Evolutionary conservation across 352 stramenopile genomes (phyloP).

Genomic region (Peronospora belbahrii): DNA sequence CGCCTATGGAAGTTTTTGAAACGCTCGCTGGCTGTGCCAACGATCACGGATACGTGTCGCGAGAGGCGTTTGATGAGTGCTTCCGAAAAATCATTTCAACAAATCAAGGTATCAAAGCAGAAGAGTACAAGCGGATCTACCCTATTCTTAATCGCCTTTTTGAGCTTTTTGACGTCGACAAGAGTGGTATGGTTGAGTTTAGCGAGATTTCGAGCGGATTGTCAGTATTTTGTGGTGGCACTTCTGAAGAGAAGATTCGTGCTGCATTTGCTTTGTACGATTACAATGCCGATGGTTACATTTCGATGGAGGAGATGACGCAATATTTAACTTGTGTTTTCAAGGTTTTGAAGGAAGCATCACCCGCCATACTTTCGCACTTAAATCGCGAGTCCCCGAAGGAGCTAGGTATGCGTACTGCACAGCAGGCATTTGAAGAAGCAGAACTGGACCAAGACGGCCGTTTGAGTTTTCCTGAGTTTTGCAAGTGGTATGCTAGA

Average conservation of each 20-base stretch:
- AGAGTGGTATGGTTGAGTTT: slow-evolving; percentile 79
- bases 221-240: slow-evolving; percentile 78
- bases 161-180: slow-evolving; percentile 77
- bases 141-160: slow-evolving; percentile 76
- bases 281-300: slow-evolving; percentile 78
- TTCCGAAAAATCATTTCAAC: slow-evolving; percentile 66
- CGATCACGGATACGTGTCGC: slow-evolving; percentile 64
- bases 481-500: slow-evolving; percentile 74
- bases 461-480: slow-evolving; percentile 67
- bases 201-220: slow-evolving; percentile 82
- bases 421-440: slow-evolving; percentile 65
- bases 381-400: slow-evolving; percentile 49
- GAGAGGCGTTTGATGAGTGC: slow-evolving; percentile 65
- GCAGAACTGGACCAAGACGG: slow-evolving; percentile 62
- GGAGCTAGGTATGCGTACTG: slow-evolving; percentile 52
- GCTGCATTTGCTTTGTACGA: slow-evolving; percentile 80
- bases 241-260: slow-evolving; percentile 66
- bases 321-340: slow-evolving; percentile 82
- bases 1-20: slow-evolving; percentile 73
- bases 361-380: slow-evolving; percentile 37
- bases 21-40: slow-evolving; percentile 60
- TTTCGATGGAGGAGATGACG: slow-evolving; percentile 82
- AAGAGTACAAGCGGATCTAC: slow-evolving; percentile 59
- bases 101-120: slow-evolving; percentile 39
- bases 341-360: slow-evolving; percentile 73